These are phyloP conservation scores for Angophora floribunda DNA, from an alignment of 345 rosid genomes.

Conservation along the genomic window DNA sequence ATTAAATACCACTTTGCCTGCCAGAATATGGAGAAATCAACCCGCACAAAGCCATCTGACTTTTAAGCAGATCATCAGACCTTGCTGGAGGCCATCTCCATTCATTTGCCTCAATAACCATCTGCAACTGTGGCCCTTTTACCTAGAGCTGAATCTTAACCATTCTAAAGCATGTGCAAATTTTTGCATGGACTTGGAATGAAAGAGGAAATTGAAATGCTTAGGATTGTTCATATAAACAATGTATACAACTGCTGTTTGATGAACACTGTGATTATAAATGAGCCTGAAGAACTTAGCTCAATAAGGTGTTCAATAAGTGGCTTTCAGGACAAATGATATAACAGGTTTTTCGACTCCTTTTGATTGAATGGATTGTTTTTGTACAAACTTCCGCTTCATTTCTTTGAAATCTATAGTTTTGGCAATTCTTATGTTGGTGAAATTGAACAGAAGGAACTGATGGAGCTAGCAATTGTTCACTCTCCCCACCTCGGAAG, in stretches of 20 bases:
- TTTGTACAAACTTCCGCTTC: not conserved
- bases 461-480: accelerated
- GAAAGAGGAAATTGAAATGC: not conserved
- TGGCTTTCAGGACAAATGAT: too few species aligned
- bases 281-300: too few species aligned
- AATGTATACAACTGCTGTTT: not conserved
- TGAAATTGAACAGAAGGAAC: not conserved
- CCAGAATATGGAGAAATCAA: not conserved
- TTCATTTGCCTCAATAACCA: too few species aligned
- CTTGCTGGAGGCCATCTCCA: too few species aligned
- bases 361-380: not conserved
- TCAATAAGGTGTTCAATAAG: not conserved
- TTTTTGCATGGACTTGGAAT: not conserved
- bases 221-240: not conserved
- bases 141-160: not conserved
- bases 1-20: not conserved
- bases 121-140: not conserved
- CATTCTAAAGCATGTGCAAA: too few species aligned
- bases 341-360: not conserved
- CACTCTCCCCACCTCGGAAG: not conserved
- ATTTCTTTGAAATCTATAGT: accelerated
- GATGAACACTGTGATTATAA: accelerated
- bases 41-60: not conserved
- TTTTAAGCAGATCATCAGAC: too few species aligned
- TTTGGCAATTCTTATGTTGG: not conserved